These are phyloP conservation scores for Aspergillus spinulosporus DNA, from an alignment of 2,329 filamentous ascomycete species.

Conservation along the genomic window DNA sequence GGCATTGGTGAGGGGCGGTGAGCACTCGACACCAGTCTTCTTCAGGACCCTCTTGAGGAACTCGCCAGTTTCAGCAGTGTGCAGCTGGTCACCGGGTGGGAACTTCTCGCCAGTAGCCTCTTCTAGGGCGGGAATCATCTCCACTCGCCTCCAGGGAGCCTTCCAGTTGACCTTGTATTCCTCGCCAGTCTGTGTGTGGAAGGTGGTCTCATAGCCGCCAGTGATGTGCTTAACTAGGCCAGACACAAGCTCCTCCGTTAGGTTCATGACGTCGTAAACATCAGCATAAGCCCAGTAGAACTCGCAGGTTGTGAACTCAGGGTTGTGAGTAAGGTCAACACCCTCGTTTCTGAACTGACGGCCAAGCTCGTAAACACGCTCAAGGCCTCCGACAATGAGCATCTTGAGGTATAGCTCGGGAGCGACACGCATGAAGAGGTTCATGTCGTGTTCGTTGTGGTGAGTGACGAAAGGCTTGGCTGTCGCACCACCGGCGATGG, in stretches of 20 bases:
- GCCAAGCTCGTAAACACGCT: slow-evolving; percentile 93
- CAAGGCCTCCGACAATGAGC: slow-evolving; percentile 87
- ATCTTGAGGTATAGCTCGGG: slow-evolving; percentile 98
- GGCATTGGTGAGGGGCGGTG: slow-evolving; percentile 86
- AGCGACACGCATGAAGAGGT: slow-evolving; percentile 91
- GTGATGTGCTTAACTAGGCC: slow-evolving; percentile 85
- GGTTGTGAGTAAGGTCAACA: slow-evolving; percentile 92
- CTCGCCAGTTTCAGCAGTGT: slow-evolving; percentile 83
- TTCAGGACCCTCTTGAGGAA: slow-evolving; percentile 84
- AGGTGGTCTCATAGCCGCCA: slow-evolving; percentile 80
- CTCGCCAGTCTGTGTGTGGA: slow-evolving; percentile 83
- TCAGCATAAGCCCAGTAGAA: slow-evolving; percentile 96
- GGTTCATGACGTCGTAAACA: slow-evolving; percentile 84
- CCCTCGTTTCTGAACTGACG: slow-evolving; percentile 95
- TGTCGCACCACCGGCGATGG: slow-evolving; percentile 91
- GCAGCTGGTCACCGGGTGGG: slow-evolving; percentile 81
- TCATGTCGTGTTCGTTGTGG: slow-evolving; percentile 93
- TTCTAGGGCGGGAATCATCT: slow-evolving; percentile 95
- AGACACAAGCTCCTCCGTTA: slow-evolving; percentile 91
- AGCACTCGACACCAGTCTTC: slow-evolving; percentile 88
- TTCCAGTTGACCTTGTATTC: slow-evolving; percentile 94
- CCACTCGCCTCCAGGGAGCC: slow-evolving; percentile 84
- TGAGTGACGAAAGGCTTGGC: slow-evolving; percentile 93
- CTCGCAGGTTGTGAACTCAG: slow-evolving; percentile 95
- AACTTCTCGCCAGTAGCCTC: slow-evolving; percentile 90